Base-by-base conservation (phyloP, 108 stramenopile genomes). In the Mediolabrus comicus region DNA sequence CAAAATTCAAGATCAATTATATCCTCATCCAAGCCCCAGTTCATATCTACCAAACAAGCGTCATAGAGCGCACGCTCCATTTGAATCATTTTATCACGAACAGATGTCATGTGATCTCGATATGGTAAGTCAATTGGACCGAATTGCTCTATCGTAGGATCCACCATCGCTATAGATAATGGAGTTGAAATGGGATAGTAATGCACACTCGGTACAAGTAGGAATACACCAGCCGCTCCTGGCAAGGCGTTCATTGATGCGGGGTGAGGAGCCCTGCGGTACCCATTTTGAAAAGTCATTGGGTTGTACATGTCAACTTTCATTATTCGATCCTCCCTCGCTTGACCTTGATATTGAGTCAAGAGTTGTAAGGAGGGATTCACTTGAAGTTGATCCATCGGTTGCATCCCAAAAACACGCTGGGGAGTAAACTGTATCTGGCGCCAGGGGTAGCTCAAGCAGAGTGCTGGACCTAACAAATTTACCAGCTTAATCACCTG, bases 1-100 rank as follows among this genome's bases (percentile, higher is more conserved):
- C 91, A 92, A 29, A 34, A 34, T 32, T 65, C 69, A 29, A 53
- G 19, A 25, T 59, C 64, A 49, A 38, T 60, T 11, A 30, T 39
- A 24, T 67, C 53, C 26, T 80, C 53, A 7, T 72, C 59, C 28
- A 62, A 65, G 27, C 74, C 84, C 92, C 92, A 92, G 25, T 62
- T 61, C 33, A 67, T 53, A 56, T 83, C 62, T 17, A 90, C 51
- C 43, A 92, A 69, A n/a, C 72, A 85, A 9, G 85, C 74, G 30
- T 72, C 74, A 10, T 68, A 53, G 13, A 92, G 60, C 10, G 59
- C 43, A 8, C 29, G 33, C 41, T 87, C 92, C 27, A 90, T 56
- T 43, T 53, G 61, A 13, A 79, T 36, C 75, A 90, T 78, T 57
- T 84, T 83, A 25, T 71, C 81, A 33, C 67, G 73, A 35, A 90